Conservation (phyloP, 139 green algal species). For the Desmodesmus armatus region DNA sequence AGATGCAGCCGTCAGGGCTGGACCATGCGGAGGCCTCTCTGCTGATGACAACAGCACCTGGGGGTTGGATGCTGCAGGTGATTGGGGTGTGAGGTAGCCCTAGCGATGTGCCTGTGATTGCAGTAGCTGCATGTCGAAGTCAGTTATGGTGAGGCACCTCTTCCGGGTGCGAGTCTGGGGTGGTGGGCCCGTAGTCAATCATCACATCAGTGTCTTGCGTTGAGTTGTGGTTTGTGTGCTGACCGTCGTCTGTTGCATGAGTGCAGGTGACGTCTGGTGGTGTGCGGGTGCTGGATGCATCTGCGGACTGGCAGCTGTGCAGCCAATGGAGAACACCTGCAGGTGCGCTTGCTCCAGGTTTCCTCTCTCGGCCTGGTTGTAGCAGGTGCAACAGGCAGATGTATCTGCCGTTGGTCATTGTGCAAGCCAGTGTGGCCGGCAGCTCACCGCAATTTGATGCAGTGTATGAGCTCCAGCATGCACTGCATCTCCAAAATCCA, state of each 20-base stretch:
- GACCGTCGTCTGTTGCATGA: not conserved
- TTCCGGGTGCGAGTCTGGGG: too few species aligned
- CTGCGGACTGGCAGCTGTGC: not conserved
- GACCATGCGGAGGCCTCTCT: constrained; percentile 37
- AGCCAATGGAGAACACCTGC: constrained; percentile 32
- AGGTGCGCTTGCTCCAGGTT: not conserved
- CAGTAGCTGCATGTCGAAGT: too few species aligned
- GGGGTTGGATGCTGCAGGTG: constrained; percentile 48
- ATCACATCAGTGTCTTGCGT: not conserved
- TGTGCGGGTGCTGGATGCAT: constrained; percentile 36
- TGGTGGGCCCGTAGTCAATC: too few species aligned
- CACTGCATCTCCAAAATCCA: too few species aligned
- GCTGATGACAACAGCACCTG: constrained; percentile 47
- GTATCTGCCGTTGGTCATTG: too few species aligned
- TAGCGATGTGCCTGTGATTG: too few species aligned
- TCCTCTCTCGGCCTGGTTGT: not conserved
- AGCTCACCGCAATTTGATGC: too few species aligned
- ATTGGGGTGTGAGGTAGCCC: too few species aligned
- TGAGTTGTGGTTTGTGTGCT: not conserved
- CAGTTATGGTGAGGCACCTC: too few species aligned
- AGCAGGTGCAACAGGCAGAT: too few species aligned
- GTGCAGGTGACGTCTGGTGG: constrained; percentile 30
- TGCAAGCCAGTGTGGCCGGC: too few species aligned
- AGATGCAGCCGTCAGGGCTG: constrained; percentile 48
- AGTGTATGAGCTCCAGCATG: too few species aligned